Evolutionary conservation across 2,329 filamentous ascomycete genomes (phyloP), one percentile per base, ranked within the genome.

Genomic region (Thelonectria blattea): DNA sequence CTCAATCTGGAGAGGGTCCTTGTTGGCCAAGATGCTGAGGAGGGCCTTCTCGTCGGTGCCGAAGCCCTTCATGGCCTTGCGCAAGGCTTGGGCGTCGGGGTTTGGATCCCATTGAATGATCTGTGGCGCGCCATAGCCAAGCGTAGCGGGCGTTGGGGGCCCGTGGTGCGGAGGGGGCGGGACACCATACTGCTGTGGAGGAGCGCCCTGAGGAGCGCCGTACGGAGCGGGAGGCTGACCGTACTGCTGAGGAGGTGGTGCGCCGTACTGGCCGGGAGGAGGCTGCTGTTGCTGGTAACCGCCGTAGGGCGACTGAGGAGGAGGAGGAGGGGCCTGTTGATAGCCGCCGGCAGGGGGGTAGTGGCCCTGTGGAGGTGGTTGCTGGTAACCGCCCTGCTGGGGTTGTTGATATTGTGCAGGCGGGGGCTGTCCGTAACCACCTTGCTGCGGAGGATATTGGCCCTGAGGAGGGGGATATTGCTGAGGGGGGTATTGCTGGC

Each of bases 51-150:
- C 93, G 70, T 98, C 88, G 0, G 93, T 97, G 34, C 93, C 94
- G 63, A 97, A 91, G 0, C 93, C 93, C 76, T 96, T 97, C 92
- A 97, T 97, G 2, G 94, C 92, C 67, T 85, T 85, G 54, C 92
- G 87, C 20, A 96, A 80, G 4, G 82, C 85, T 58, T 92, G 85
- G 0, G 92, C 90, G 68, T 95, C 88, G 12, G 81, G 78, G 3
- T 79, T 82, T 49, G 87, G 89, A 65, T 96, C 88, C 81, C 83
- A 89, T 30, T 85, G 82, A 45, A 91, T 90, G 47, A 85, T 80
- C 70, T 91, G 90, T 12, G 87, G 85, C 0, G 89, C 83, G 3
- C 87, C 87, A 71, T 97, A 97, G 37, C 93, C 93, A 0, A 84
- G 77, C 0, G 91, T 91, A 1, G 91, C 86, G 11, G 85, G 83